These are phyloP conservation scores for Strobilomyces confusus DNA, from an alignment of 768 basidiomycete species.

Conservation along the genomic window DNA sequence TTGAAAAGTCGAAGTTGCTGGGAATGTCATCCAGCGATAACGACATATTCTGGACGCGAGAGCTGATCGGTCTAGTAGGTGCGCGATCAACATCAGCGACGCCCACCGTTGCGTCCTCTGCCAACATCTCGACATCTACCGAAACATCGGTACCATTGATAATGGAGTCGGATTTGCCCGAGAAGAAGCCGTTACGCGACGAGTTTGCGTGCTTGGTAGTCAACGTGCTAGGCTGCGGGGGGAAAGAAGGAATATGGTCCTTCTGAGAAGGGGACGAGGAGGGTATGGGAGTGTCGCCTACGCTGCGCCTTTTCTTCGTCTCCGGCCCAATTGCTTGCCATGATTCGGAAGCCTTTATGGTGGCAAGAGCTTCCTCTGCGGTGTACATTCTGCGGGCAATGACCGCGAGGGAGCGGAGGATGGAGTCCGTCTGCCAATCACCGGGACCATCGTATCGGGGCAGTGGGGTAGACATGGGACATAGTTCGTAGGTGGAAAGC, in stretches of 20 bases:
- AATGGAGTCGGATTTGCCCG: constrained; percentile 22
- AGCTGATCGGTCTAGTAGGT: constrained; percentile 23
- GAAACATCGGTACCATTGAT: constrained; percentile 8
- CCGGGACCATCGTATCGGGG: constrained; percentile 53
- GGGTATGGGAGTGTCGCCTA: constrained; percentile 37
- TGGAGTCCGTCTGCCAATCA: constrained; percentile 57
- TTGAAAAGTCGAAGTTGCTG: constrained; percentile 35
- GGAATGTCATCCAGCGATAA: constrained; percentile 52
- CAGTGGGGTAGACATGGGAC: constrained; percentile 45
- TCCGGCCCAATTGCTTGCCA: constrained; percentile 36
- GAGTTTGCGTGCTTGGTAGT: constrained; percentile 14
- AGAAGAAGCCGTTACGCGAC: constrained; percentile 19
- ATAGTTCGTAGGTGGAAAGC: constrained; percentile 56
- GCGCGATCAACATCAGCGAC: constrained; percentile 22
- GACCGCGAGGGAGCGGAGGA: constrained; percentile 47
- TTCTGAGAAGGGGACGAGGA: constrained; percentile 27
- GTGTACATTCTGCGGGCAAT: constrained; percentile 52
- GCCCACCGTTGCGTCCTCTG: constrained; percentile 25
- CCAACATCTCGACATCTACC: constrained; percentile 28
- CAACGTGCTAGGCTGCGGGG: constrained; percentile 25
- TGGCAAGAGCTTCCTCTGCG: constrained; percentile 46
- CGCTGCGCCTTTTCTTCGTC: constrained; percentile 43
- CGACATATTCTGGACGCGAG: constrained; percentile 38
- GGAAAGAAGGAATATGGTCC: constrained; percentile 9
- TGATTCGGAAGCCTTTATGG: constrained; percentile 37